These are phyloP conservation scores for Phoma sp. DNA, from an alignment of 2,329 filamentous ascomycete genomes.

Conservation along the genomic window DNA sequence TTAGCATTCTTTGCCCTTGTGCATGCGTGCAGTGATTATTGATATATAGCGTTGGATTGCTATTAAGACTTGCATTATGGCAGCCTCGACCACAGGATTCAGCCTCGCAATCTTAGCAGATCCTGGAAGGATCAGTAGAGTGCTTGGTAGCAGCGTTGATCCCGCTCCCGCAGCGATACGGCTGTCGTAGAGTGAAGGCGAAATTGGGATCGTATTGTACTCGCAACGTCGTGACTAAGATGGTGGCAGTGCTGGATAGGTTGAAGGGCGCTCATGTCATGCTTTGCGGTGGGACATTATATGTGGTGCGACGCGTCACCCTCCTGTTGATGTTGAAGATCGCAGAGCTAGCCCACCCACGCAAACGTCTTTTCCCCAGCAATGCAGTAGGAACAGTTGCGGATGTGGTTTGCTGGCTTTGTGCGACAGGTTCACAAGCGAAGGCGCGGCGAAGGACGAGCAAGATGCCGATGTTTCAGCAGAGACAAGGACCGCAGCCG, in stretches of 20 bases:
- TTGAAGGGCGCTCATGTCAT: not conserved
- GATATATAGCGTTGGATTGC: conserved; percentile 2
- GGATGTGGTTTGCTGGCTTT: not conserved
- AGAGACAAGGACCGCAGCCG: conserved; percentile 8
- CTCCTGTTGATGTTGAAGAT: conserved; percentile 8
- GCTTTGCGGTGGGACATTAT: conserved; percentile 25
- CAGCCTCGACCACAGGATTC: conserved; percentile 18
- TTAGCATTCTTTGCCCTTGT: conserved; percentile 2
- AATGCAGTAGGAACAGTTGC: not conserved
- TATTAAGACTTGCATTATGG: not conserved
- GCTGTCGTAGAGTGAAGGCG: conserved; percentile 6
- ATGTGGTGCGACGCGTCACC: conserved; percentile 44
- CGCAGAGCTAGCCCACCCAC: conserved; percentile 1
- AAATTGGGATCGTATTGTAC: conserved; percentile 11
- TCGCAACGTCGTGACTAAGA: conserved; percentile 12
- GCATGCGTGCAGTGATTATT: not conserved
- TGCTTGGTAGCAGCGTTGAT: conserved; percentile 12
- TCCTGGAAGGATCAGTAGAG: conserved; percentile 15
- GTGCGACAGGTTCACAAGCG: conserved; percentile 4
- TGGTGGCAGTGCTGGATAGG: conserved; percentile 8
- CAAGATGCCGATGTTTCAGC: conserved; percentile 15
- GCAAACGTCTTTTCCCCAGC: not conserved
- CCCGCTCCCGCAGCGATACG: conserved; percentile 18
- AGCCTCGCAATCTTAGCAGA: conserved; percentile 12
- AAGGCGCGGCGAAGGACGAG: conserved; percentile 3